These are phyloP conservation scores for Suillus subalutaceus DNA, from an alignment of 768 basidiomycete species.

Conservation along the genomic window DNA sequence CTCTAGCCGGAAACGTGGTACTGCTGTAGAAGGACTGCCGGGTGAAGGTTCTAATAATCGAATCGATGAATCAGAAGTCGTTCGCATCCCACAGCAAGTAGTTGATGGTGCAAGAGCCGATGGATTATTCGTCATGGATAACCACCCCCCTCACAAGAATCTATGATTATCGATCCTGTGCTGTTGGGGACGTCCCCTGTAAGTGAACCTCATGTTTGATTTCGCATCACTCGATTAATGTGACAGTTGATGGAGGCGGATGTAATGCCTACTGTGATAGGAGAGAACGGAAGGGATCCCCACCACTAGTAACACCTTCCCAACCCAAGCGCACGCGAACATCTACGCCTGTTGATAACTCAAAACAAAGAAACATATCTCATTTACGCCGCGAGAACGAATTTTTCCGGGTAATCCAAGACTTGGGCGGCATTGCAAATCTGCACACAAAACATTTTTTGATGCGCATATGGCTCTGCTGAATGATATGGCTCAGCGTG, in stretches of 20 bases:
- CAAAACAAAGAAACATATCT: slow-evolving; percentile 65
- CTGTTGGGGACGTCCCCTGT: neutral
- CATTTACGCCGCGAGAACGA: slow-evolving; percentile 83
- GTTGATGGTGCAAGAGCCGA: neutral
- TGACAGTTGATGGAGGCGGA: neutral
- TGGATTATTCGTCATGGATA: neutral
- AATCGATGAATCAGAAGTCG: neutral
- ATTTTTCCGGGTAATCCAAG: slow-evolving; percentile 65
- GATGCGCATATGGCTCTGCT: slow-evolving; percentile 69
- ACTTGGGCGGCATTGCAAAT: slow-evolving; percentile 68
- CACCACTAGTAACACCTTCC: slow-evolving; percentile 14
- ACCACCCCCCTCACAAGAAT: neutral
- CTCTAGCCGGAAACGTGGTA: neutral
- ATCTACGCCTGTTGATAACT: slow-evolving; percentile 12
- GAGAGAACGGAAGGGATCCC: slow-evolving; percentile 19
- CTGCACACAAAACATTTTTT: slow-evolving; percentile 69
- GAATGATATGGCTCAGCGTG: slow-evolving; percentile 54
- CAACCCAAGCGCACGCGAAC: slow-evolving; percentile 24
- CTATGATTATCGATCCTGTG: neutral
- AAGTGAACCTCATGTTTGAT: neutral
- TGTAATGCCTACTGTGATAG: neutral
- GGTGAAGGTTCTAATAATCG: neutral
- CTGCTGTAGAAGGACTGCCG: neutral
- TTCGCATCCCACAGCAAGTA: neutral
- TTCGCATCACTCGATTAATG: neutral